Percentiles rank a stretch among this genome's conserved stretches.
Evolutionary conservation across 2,329 filamentous ascomycete genomes (phyloP).

Genomic region (Aspergillus ustus): DNA sequence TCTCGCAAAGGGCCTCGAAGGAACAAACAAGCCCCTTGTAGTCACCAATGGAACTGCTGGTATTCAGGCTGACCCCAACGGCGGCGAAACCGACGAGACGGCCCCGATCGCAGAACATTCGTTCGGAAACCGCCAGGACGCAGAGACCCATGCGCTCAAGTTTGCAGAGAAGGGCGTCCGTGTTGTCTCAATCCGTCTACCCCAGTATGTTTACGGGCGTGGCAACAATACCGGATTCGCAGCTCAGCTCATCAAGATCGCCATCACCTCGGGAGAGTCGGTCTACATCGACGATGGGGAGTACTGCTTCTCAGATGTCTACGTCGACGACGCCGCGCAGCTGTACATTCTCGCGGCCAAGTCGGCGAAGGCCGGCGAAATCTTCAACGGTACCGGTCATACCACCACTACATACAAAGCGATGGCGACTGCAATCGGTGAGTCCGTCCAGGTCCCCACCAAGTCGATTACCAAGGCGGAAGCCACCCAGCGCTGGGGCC

Average conservation of each 20-base stretch:
- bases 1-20: constrained; percentile 39
- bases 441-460: constrained; percentile 39
- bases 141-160: constrained; percentile 25
- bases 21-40: constrained; percentile 41
- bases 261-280: constrained; percentile 34
- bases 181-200: constrained; percentile 42
- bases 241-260: constrained; percentile 28
- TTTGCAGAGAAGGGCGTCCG: constrained; percentile 37
- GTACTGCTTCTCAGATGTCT: constrained; percentile 44
- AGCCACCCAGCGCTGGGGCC: constrained; percentile 35
- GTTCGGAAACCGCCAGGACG: constrained; percentile 30
- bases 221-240: constrained; percentile 28
- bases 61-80: constrained; percentile 30
- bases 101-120: constrained; percentile 21
- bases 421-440: constrained; percentile 37
- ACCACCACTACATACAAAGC: constrained; percentile 33
- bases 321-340: constrained; percentile 45
- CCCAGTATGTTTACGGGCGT: constrained; percentile 46
- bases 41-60: constrained; percentile 44
- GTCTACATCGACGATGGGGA: constrained; percentile 44
- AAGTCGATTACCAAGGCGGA: constrained; percentile 34
- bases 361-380: constrained; percentile 39
- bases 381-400: constrained; percentile 45
- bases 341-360: constrained; percentile 46
- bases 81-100: constrained; percentile 34